Evolutionary conservation across 371 early-diverging fungal genomes (phyloP), one percentile per base, ranked within the genome.

Genomic region (Haplosporangium sp.): DNA sequence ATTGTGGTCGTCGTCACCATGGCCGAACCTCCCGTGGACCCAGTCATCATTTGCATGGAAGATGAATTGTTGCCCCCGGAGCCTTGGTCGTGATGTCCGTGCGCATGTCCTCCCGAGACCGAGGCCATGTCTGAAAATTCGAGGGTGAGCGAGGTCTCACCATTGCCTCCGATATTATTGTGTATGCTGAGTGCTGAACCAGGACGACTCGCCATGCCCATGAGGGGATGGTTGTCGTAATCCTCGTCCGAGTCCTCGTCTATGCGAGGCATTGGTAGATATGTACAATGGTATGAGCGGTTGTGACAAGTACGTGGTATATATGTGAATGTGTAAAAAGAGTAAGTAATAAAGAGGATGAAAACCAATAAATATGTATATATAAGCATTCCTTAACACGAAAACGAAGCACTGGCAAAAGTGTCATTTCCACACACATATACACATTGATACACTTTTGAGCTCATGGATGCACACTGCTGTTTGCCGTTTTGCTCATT

Each of bases 181-280:
- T 63, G 61, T 14, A 73, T 67, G 48, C 73, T 66, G 23, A 73
- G 43, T 10, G 73, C 66, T 7, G 73, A 73, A 37, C 73, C 73
- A 1, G 73, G 73, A 7, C 73, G 66, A 51, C 73, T 66, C 5
- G 63, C 41, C 70, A 64, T 59, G 14, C 64, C 59, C 54, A 47
- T 59, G 10, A 58, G 36, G 5, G 67, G 62, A 21, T 66, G 67
- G 55, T 64, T 52, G 21, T 63, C 64, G 47, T 73, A 66, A 29
- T 73, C 73, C 18, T 73, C 73, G 37, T 73, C 73, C 37, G 73
- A 73, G 5, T 73, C 73, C 5, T 67, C 73, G 20, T 73, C 73
- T 67, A 48, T n/a, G n/a, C n/a, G n/a, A n/a, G n/a, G n/a, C n/a
- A n/a, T n/a, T n/a, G n/a, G n/a, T n/a, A n/a, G n/a, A n/a, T n/a